phyloP scores from a whole-genome alignment of 495 filamentous ascomycete species.

The Annulohypoxylon bovei region DNA sequence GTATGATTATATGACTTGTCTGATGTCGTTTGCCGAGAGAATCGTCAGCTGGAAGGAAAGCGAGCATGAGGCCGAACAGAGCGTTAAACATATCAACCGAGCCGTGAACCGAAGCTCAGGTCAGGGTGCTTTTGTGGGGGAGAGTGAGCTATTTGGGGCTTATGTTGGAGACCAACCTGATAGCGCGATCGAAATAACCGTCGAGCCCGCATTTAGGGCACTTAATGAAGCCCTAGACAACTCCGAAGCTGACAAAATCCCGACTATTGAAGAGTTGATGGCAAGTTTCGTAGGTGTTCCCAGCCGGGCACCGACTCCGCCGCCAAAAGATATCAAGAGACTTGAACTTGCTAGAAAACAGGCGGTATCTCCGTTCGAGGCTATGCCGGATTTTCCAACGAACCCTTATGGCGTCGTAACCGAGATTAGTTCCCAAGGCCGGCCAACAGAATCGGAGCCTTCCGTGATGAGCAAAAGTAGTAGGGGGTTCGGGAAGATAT shows the following conservation, averaged over 20 bases:
- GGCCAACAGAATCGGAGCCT: slow-evolving; percentile 9
- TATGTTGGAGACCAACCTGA: slow-evolving; percentile 53
- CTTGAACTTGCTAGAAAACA: slow-evolving; percentile 35
- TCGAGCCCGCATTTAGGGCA: slow-evolving; percentile 38
- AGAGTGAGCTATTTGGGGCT: slow-evolving; percentile 39
- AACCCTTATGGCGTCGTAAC: slow-evolving; percentile 30
- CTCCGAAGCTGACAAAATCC: slow-evolving; percentile 28
- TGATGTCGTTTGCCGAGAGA: slow-evolving; percentile 46
- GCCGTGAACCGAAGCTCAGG: slow-evolving; percentile 13
- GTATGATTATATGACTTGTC: slow-evolving; percentile 48
- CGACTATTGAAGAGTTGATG: slow-evolving; percentile 50
- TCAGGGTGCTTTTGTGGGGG: slow-evolving; percentile 42
- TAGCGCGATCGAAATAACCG: slow-evolving; percentile 54
- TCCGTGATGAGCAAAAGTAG: slow-evolving; percentile 24
- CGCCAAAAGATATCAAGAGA: slow-evolving; percentile 49
- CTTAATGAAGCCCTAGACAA: slow-evolving; percentile 3
- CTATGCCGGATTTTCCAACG: slow-evolving; percentile 21
- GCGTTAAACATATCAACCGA: slow-evolving; percentile 26
- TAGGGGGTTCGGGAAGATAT: slow-evolving; percentile 38
- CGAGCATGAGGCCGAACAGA: slow-evolving; percentile 34
- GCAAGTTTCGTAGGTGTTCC: slow-evolving; percentile 50
- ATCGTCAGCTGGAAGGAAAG: slow-evolving; percentile 36
- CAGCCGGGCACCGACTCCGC: slow-evolving; percentile 50
- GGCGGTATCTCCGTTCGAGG: slow-evolving; percentile 37
- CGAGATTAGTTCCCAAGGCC: slow-evolving; percentile 35